Evolutionary conservation across 768 basidiomycete species (phyloP), one percentile per base, ranked within the genome.

Genomic region (Collybiopsis confluens): DNA sequence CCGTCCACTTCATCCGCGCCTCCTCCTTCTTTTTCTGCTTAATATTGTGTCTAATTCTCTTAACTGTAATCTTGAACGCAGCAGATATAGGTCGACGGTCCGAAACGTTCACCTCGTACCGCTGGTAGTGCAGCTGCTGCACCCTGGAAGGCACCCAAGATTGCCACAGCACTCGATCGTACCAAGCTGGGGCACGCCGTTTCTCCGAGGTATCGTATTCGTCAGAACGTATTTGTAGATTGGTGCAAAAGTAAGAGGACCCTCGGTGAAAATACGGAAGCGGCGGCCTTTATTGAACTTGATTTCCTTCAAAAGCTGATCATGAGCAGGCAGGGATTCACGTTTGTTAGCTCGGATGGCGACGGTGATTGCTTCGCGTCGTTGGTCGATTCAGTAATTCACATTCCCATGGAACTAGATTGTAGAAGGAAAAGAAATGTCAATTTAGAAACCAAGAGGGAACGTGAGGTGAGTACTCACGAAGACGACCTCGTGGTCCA

Each of bases 311-410:
- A 82, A 71, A 1, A 99, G 82, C 63, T 99, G 93, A 69, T 99
- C 96, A 65, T 95, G 86, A 16, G 73, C 62, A 20, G 86, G 67
- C 7, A 99, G 80, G 30, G 70, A 71, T 2, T 77, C 70, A 18
- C 84, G 70, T 45, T 96, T 88, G 30, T 81, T 80, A 0, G 82
- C 71, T n/a, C 82, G 74, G 48, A 95, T 76, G 28, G 85, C 80
- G 0, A 84, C 71, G 44, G 92, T 70, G 59, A 95, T 90, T 30
- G 81, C 76, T 21, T 98, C 95, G 23, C 96, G 80, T 1, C 93
- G 84, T 62, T 90, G 86, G 68, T 98, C 95, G 60, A 98, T 95
- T 41, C 96, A 92, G 65, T 98, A 99, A 70, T 99, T 99, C 72
- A 99, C 79, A 68, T 98, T 96, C 0, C 96, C 96, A 56, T 87